Percentiles rank a stretch among this genome's conserved stretches.
Evolutionary conservation across 306 rosid species (phyloP).

Genomic region (Astragalus membranaceus): DNA sequence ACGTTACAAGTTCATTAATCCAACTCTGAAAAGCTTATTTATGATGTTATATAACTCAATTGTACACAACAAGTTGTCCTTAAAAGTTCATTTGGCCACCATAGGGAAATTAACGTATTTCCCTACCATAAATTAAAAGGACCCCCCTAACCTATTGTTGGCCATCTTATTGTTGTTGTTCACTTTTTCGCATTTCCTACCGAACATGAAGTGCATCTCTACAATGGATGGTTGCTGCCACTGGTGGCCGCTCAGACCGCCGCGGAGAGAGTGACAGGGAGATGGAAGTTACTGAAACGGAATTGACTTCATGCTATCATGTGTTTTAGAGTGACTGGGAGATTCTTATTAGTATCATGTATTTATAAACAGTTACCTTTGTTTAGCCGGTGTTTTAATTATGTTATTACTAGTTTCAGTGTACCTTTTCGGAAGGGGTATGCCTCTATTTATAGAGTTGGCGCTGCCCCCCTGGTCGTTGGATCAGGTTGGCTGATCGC

Average conservation of each 20-base stretch:
- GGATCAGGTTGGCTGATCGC: too few relatives aligned
- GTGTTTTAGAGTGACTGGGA: conserved; percentile 3
- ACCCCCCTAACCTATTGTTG: too few relatives aligned
- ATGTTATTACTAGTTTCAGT: neutral
- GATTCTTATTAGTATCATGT: conserved; percentile 10
- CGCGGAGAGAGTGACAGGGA: conserved; percentile 48
- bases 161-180: neutral
- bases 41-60: too few relatives aligned
- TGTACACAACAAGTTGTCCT: too few relatives aligned
- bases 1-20: too few relatives aligned
- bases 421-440: too few relatives aligned
- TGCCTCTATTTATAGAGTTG: too few relatives aligned
- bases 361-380: neutral
- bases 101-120: too few relatives aligned
- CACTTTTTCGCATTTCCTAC: neutral
- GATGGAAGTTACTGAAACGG: neutral
- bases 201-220: conserved; percentile 62
- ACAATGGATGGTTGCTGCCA: conserved; percentile 97
- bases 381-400: neutral
- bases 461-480: too few relatives aligned
- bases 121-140: too few relatives aligned
- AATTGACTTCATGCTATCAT: neutral
- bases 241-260: conserved; percentile 69
- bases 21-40: too few relatives aligned
- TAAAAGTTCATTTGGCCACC: too few relatives aligned